These are phyloP conservation scores for Davidsoniella neocaledoniae DNA, from an alignment of 2,329 filamentous ascomycete genomes.

Conservation along the genomic window DNA sequence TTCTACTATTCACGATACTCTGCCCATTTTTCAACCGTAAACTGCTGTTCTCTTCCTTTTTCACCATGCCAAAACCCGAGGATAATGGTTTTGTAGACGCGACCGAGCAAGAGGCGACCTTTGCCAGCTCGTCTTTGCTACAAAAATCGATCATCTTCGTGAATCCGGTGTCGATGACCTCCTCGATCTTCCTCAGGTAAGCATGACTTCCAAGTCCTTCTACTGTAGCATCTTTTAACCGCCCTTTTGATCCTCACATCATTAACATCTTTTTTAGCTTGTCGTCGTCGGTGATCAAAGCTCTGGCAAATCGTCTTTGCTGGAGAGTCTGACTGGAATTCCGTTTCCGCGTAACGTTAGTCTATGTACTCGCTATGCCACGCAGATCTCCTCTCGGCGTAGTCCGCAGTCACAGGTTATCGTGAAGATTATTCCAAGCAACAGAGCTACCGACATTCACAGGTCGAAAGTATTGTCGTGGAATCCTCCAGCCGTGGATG, in stretches of 20 bases:
- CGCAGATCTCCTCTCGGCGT: slow-evolving; percentile 16
- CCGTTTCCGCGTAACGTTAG: slow-evolving; percentile 16
- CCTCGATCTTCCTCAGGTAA: slow-evolving; percentile 36
- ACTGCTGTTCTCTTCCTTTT: too few relatives aligned
- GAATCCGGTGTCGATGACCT: slow-evolving; percentile 23
- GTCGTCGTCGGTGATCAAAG: slow-evolving; percentile 17
- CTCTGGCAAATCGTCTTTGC: slow-evolving; percentile 16
- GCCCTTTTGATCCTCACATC: slow-evolving; percentile 1
- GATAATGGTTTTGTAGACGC: too few relatives aligned
- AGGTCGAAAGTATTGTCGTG: background rate
- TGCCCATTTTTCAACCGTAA: too few relatives aligned
- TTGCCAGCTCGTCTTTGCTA: slow-evolving; percentile 1
- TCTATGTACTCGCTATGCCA: slow-evolving; percentile 16
- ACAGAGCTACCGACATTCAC: slow-evolving; percentile 12
- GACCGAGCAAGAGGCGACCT: too few relatives aligned
- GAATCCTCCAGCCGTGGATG: background rate
- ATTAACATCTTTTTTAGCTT: slow-evolving; percentile 13
- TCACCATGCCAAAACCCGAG: too few relatives aligned
- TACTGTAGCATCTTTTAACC: background rate
- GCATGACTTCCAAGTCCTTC: background rate
- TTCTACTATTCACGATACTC: too few relatives aligned
- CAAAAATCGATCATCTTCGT: slow-evolving; percentile 25
- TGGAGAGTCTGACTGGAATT: slow-evolving; percentile 16
- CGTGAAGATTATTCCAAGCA: slow-evolving; percentile 26
- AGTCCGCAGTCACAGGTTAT: slow-evolving; percentile 17